Base-by-base conservation (phyloP, 306 rosid genomes). In the Psophocarpus tetragonolobus region DNA sequence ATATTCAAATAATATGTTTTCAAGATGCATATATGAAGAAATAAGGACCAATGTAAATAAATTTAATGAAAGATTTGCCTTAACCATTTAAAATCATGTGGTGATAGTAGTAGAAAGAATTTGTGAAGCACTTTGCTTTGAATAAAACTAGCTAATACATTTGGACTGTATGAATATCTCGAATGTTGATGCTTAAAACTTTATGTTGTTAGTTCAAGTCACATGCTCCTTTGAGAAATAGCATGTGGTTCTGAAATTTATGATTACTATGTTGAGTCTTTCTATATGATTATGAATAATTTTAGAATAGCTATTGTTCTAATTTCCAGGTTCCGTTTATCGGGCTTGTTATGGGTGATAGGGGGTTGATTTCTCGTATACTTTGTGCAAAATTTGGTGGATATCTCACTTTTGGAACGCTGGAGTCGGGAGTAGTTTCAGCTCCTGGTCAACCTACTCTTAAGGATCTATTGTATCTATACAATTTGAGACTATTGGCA, bases 401-500 rank as follows among this genome's bases (percentile, higher is more conserved):
- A 54, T 86, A 74, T 86, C 92, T 95, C 30, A 92, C 97, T 61
- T 92, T 92, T 86, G 97, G 93, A 79, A 85, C 97, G 4, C 87
- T 92, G 1, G 92, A 95, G 83, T 47, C 90, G 4, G 88, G 93
- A 86, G 80, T 88, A 73, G 91, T 92, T 82, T 95, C 99, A 44
- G 99, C 97, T 82, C 92, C 97, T 76, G 97, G 96, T 75, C 97
- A 95, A 88, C 97, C 98, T 39, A 78, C 97, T n/a, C 76, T 95
- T 27, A 76, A 88, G 83, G 97, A 92, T 84, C 84, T 95, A 53
- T 69, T 92, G 73, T 3, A 82, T 84, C 77, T 89, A 48, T 95
- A 91, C 91, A 91, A 95, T 81, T 85, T 91, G 67, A 87, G 88
- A 81, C 90, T 73, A 41, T 33, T 91, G 32, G 90, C 92, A 60